Evolutionary conservation across 225 moss, liverwort and hornwort genomes (phyloP).

Genomic region (Bryum argenteum): DNA sequence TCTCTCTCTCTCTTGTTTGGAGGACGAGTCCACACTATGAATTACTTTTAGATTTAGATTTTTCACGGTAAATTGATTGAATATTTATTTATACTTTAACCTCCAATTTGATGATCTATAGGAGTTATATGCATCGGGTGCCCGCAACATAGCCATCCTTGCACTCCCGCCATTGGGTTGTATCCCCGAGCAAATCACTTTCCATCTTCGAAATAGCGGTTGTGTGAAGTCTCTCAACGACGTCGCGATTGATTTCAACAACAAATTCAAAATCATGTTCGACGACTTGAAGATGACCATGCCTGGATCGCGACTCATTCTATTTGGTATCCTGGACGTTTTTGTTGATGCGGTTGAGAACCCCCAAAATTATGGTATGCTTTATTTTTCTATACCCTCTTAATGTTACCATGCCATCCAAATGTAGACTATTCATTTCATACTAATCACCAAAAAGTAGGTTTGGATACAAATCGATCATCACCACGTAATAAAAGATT

Average conservation of each 20-base stretch:
- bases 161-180: slow-evolving; percentile 65
- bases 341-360: slow-evolving; percentile 49
- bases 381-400: neutral
- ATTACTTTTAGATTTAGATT: no score
- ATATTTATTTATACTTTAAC: no score
- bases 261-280: slow-evolving; percentile 2
- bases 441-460: no score
- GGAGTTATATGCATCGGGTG: slow-evolving; percentile 56
- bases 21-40: no score
- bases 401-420: no score
- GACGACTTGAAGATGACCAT: slow-evolving; percentile 37
- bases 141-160: slow-evolving; percentile 49
- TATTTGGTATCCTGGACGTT: slow-evolving; percentile 45
- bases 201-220: slow-evolving; percentile 23
- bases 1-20: no score
- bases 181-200: slow-evolving; percentile 53
- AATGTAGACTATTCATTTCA: no score
- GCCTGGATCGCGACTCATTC: slow-evolving; percentile 47
- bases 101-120: slow-evolving; percentile 4
- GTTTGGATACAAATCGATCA: no score
- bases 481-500: no score
- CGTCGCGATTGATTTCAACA: slow-evolving; percentile 32
- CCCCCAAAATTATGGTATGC: slow-evolving; percentile 51
- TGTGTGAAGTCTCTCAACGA: slow-evolving; percentile 50
- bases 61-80: no score